Conservation (phyloP, 2,329 filamentous ascomycete species). For the Fusarium staphyleae region DNA sequence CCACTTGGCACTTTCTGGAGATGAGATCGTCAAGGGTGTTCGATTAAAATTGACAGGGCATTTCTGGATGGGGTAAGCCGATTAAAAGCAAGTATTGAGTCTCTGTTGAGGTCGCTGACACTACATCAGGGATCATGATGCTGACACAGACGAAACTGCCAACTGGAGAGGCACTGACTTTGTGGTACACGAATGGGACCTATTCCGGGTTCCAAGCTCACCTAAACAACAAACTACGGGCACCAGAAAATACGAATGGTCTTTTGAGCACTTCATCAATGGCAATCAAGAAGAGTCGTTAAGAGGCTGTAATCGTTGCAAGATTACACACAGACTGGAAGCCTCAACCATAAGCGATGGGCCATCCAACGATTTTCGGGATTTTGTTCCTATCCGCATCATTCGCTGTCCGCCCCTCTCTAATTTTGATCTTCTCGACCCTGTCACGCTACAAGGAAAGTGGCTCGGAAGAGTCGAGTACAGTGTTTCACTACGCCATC, state of each 20-base stretch:
- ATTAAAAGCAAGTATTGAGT: too few relatives aligned
- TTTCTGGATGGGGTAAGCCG: neutral
- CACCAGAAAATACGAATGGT: neutral
- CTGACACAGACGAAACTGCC: neutral
- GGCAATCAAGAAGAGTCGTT: constrained; percentile 8
- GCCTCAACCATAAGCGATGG: neutral
- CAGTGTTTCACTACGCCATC: neutral
- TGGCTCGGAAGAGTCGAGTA: neutral
- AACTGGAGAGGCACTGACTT: neutral
- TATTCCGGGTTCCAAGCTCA: neutral
- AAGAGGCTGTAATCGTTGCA: constrained; percentile 1
- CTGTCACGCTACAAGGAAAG: neutral
- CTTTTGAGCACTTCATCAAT: constrained; percentile 6
- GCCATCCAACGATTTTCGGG: neutral
- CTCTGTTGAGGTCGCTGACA: neutral
- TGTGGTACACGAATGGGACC: neutral
- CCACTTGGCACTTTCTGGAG: neutral
- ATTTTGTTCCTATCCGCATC: constrained; percentile 2
- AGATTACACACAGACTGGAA: constrained; percentile 1
- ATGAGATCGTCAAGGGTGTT: neutral
- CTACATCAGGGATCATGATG: neutral
- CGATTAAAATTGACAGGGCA: neutral
- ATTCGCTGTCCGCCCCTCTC: neutral
- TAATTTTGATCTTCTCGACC: constrained; percentile 8
- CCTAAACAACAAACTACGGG: neutral